phyloP scores from a whole-genome alignment of 441 rosid genomes.

The Adansonia gregorii region DNA sequence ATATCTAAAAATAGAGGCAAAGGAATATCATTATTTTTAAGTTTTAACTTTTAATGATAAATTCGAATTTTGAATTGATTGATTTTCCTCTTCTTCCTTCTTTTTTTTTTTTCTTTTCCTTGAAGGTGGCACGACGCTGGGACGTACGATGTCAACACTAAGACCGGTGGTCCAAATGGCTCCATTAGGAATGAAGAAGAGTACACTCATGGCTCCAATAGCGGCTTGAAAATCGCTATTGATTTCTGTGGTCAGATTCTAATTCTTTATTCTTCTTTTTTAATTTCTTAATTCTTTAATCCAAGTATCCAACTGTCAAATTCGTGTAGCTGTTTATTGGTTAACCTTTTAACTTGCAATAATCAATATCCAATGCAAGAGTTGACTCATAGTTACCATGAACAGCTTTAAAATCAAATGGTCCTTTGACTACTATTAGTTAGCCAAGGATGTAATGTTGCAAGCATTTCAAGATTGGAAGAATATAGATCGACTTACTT shows the following conservation, averaged over 20 bases:
- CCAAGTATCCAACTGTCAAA: neutral
- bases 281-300: neutral
- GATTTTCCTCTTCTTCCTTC: neutral
- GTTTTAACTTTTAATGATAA: neutral
- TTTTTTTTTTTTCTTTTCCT: constrained; percentile 9
- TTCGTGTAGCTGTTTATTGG: constrained; percentile 1
- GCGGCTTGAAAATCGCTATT: constrained; percentile 79
- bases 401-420: neutral
- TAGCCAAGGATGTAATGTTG: neutral
- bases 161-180: constrained; percentile 91
- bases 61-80: neutral
- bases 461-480: neutral
- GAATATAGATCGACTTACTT: neutral
- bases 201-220: constrained; percentile 68
- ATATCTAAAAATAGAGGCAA: neutral
- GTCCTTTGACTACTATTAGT: neutral
- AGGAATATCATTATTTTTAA: neutral
- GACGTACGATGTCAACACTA: constrained; percentile 76
- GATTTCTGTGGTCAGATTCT: constrained; percentile 69
- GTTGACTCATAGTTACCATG: neutral
- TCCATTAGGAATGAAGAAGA: constrained; percentile 92
- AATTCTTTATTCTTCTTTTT: neutral
- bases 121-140: constrained; percentile 97
- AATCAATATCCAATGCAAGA: neutral
- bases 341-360: neutral